phyloP scores from a whole-genome alignment of 2,329 filamentous ascomycete genomes.

The Scorias spongiosa region DNA sequence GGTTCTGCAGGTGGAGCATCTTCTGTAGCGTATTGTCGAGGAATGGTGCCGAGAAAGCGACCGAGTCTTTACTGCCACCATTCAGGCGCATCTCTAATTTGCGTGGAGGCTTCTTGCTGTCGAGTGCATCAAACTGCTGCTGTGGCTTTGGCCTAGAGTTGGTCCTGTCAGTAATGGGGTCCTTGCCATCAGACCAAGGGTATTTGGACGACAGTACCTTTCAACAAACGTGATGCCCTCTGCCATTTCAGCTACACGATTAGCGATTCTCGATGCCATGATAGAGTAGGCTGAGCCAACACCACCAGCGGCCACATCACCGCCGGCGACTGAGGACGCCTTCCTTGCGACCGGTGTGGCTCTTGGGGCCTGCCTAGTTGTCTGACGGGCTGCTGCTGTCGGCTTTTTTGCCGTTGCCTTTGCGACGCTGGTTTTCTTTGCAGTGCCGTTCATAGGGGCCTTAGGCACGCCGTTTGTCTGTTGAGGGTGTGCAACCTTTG shows the following conservation, averaged over 20 bases:
- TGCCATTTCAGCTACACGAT: conserved; percentile 37
- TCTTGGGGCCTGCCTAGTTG: conserved; percentile 6
- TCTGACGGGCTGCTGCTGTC: neutral
- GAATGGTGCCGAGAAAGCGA: conserved; percentile 37
- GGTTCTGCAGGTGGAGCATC: conserved; percentile 33
- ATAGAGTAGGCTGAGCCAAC: conserved; percentile 33
- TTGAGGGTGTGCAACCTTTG: conserved; percentile 2
- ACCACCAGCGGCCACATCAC: conserved; percentile 13
- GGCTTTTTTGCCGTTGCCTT: conserved; percentile 8
- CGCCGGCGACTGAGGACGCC: conserved; percentile 19
- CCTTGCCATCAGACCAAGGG: conserved; percentile 10
- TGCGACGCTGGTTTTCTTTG: conserved; percentile 10
- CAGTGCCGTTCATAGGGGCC: conserved; percentile 12
- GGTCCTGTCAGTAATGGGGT: conserved; percentile 1
- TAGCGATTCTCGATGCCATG: conserved; percentile 35
- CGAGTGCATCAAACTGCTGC: conserved; percentile 6
- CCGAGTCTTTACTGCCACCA: conserved; percentile 18
- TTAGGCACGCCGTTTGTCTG: conserved; percentile 3
- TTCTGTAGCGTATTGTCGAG: conserved; percentile 37
- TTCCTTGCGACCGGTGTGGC: conserved; percentile 17
- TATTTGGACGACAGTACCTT: conserved; percentile 15
- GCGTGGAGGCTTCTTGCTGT: conserved; percentile 27
- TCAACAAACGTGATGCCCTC: conserved; percentile 38
- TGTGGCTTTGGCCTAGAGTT: conserved; percentile 4
- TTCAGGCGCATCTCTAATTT: conserved; percentile 36